phyloP scores from a whole-genome alignment of 2,329 filamentous ascomycete genomes.

The Diplodia corticola region DNA sequence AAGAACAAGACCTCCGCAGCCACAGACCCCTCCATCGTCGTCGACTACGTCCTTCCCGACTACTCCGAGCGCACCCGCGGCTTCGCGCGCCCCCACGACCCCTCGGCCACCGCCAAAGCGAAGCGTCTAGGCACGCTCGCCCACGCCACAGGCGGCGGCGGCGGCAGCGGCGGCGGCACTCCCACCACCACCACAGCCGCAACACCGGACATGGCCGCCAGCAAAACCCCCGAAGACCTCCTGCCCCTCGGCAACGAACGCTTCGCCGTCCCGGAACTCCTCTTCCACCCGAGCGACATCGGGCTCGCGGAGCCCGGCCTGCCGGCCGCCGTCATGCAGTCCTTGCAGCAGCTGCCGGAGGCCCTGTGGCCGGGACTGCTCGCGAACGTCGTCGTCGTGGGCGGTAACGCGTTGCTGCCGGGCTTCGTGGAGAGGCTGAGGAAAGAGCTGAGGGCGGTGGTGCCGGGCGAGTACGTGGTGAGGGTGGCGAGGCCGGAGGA shows the following conservation, averaged over 20 bases:
- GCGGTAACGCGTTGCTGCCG: slow-evolving; percentile 76
- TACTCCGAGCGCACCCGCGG: slow-evolving; percentile 65
- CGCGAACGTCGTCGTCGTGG: slow-evolving; percentile 85
- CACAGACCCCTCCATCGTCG: slow-evolving; percentile 60
- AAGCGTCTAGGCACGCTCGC: slow-evolving; percentile 47
- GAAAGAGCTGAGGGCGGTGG: slow-evolving; percentile 65
- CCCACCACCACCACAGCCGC: no score
- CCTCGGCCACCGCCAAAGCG: slow-evolving; percentile 58
- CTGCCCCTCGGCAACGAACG: slow-evolving; percentile 88
- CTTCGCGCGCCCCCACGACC: slow-evolving; percentile 74
- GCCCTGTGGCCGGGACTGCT: slow-evolving; percentile 81
- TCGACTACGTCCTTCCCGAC: slow-evolving; percentile 92
- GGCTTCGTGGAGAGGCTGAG: slow-evolving; percentile 79
- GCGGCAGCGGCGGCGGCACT: slow-evolving; percentile 49
- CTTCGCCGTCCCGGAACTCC: slow-evolving; percentile 83
- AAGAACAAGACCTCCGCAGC: slow-evolving; percentile 37
- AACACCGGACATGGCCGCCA: no score
- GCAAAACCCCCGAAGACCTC: slow-evolving; percentile 71
- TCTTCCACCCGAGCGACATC: slow-evolving; percentile 85
- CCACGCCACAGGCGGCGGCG: not conserved
- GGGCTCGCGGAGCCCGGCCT: slow-evolving; percentile 82
- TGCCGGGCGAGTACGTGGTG: slow-evolving; percentile 36
- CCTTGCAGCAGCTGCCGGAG: slow-evolving; percentile 71
- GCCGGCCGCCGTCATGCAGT: slow-evolving; percentile 78
- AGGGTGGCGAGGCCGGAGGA: slow-evolving; percentile 61